Base-by-base conservation (phyloP, 768 basidiomycete species). In the Xerocomellus amylosporus region DNA sequence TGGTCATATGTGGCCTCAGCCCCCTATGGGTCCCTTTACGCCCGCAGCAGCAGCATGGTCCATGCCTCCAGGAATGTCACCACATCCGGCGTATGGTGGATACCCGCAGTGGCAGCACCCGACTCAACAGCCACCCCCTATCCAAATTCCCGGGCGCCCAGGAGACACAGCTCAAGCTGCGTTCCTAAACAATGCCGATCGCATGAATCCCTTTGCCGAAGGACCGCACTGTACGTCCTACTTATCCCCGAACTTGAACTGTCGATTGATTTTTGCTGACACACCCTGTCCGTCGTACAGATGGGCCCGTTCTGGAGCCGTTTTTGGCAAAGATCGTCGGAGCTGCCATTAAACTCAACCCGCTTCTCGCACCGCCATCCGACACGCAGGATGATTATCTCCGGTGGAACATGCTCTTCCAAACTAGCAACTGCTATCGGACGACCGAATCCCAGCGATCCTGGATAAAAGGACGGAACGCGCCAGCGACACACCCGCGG, bases 391-490 rank as follows among this genome's bases (percentile, higher is more conserved):
- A 79, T 1, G 77, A 78, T 6, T 80, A 81, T 64, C 72, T 90
- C 41, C 81, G 79, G 44, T 90, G 88, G 87, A 86, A 87, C 70
- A 86, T 90, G 84, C 76, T 87, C 39, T 88, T 83, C 65, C 72
- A 75, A 7, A 79, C 86, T 7, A 79, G 76, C 38, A 76, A 81
- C 54, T 83, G 84, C 50, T 80, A 80, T 59, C 80, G 84, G 53
- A 86, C 84, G 5, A 77, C 73, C n/a, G 88, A 89, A 53, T 74
- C 78, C 4, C 57, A 73, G 3, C 74, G 81, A 22, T 88, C 87
- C 0, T 90, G 88, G 88, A 75, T 80, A 5, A 75, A 72, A 31
- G 87, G 88, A 8, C 81, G 88, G 13, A 73, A 77, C 14, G 77
- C 79, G 20, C 86, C 86, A 17, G 87, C 85, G 2, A 86, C 86